Percentiles rank a stretch among this genome's conserved stretches.
Conservation (phyloP, 2,329 filamentous ascomycete genomes). For the Xylariaceae sp. region DNA sequence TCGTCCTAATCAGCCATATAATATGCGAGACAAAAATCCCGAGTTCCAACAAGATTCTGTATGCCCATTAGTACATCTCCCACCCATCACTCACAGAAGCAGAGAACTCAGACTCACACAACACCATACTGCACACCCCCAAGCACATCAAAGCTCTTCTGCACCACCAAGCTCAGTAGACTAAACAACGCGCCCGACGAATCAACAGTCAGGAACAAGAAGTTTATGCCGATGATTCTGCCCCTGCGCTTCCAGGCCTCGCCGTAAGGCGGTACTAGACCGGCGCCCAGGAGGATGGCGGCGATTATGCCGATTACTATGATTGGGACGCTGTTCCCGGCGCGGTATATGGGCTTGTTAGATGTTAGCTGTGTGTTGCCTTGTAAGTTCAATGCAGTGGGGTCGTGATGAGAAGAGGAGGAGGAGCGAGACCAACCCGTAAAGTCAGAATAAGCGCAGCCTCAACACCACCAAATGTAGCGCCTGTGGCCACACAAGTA, state of each 20-base stretch:
- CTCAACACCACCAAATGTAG: constrained; percentile 50
- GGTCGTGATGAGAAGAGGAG: too few species aligned
- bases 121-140: constrained; percentile 58
- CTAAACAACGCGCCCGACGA: constrained; percentile 60
- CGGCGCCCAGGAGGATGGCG: constrained; percentile 51
- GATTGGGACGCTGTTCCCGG: constrained; percentile 51
- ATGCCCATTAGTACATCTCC: constrained; percentile 2
- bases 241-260: constrained; percentile 60
- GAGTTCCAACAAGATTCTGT: constrained; percentile 52
- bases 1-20: constrained; percentile 55
- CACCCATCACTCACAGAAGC: neutral
- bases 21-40: constrained; percentile 58
- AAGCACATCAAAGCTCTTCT: constrained; percentile 58
- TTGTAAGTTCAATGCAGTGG: neutral
- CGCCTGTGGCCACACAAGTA: constrained; percentile 36
- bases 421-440: constrained; percentile 35
- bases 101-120: constrained; percentile 44
- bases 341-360: constrained; percentile 47
- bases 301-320: constrained; percentile 55
- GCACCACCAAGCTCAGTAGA: constrained; percentile 58
- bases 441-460: constrained; percentile 54
- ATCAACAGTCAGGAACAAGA: constrained; percentile 56
- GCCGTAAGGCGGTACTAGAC: constrained; percentile 57
- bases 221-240: constrained; percentile 58
- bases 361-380: constrained; percentile 1